phyloP scores from a whole-genome alignment of 1,139 yeast species.

The Yamadazyma jaroonii region DNA sequence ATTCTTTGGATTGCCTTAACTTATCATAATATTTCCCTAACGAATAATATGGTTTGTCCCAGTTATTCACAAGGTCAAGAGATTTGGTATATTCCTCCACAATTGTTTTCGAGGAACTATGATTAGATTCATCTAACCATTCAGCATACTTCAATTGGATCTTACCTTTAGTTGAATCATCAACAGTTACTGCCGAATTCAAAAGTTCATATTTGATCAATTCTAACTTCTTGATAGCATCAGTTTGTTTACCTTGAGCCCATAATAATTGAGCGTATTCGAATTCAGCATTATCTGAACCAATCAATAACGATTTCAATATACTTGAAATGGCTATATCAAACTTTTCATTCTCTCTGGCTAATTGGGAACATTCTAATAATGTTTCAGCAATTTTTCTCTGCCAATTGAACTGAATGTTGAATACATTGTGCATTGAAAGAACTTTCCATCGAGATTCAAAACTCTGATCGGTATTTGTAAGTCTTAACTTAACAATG shows the following conservation, averaged over 20 bases:
- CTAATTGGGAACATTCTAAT: slow-evolving; percentile 60
- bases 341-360: slow-evolving; percentile 66
- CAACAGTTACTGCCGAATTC: neutral
- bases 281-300: slow-evolving; percentile 53
- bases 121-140: slow-evolving; percentile 89
- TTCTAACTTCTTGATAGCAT: slow-evolving; percentile 70
- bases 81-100: slow-evolving; percentile 67
- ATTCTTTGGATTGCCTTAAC: slow-evolving; percentile 60
- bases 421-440: slow-evolving; percentile 57
- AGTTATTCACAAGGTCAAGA: slow-evolving; percentile 50
- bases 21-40: slow-evolving; percentile 80
- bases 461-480: slow-evolving; percentile 60
- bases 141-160: slow-evolving; percentile 76
- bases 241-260: slow-evolving; percentile 87
- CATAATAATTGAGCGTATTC: slow-evolving; percentile 86
- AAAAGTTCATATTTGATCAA: slow-evolving; percentile 23
- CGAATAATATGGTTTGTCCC: slow-evolving; percentile 82
- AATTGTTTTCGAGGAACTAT: slow-evolving; percentile 74
- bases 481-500: slow-evolving; percentile 36
- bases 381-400: slow-evolving; percentile 40
- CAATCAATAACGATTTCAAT: slow-evolving; percentile 59
- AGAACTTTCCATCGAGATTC: slow-evolving; percentile 60
- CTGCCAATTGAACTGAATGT: slow-evolving; percentile 18
- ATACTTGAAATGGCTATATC: slow-evolving; percentile 75
- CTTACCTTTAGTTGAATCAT: slow-evolving; percentile 32